Percentiles rank a stretch among this genome's conserved stretches.
phyloP scores from a whole-genome alignment of 2,329 filamentous ascomycete genomes.

The Exophiala spinifera region DNA sequence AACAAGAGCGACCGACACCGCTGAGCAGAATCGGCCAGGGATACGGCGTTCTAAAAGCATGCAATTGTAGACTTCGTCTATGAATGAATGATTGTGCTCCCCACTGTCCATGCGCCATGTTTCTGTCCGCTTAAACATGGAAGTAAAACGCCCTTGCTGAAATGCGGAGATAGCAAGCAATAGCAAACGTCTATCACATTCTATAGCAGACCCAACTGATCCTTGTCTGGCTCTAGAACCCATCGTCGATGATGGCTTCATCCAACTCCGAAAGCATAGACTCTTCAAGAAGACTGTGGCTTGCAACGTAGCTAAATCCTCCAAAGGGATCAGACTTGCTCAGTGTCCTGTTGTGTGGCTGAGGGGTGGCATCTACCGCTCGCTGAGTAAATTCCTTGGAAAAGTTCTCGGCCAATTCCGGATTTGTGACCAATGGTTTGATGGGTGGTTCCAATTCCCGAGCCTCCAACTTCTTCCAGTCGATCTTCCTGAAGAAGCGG shows the following conservation, averaged over 20 bases:
- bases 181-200: not conserved
- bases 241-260: slow-evolving; percentile 25
- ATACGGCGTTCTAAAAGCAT: too few species aligned
- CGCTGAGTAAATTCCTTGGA: slow-evolving; percentile 76
- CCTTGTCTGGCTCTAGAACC: not conserved
- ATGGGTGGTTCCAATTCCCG: slow-evolving; percentile 87
- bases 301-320: slow-evolving; percentile 49
- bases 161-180: too few species aligned
- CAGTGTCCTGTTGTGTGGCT: slow-evolving; percentile 24
- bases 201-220: not conserved
- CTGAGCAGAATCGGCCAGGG: too few species aligned
- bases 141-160: too few species aligned
- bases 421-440: slow-evolving; percentile 88
- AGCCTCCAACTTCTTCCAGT: slow-evolving; percentile 83
- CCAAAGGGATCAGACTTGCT: slow-evolving; percentile 44
- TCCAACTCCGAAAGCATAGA: slow-evolving; percentile 27
- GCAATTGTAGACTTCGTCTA: too few species aligned
- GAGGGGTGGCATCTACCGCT: slow-evolving; percentile 24
- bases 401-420: slow-evolving; percentile 95
- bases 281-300: slow-evolving; percentile 45
- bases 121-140: too few species aligned
- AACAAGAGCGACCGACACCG: too few species aligned
- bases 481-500: slow-evolving; percentile 93
- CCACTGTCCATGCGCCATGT: too few species aligned
- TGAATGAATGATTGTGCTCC: too few species aligned